Percentiles rank a stretch among this genome's conserved stretches.
These are phyloP conservation scores for Candida boleticola DNA, from an alignment of 805 yeast genomes.

Conservation along the genomic window DNA sequence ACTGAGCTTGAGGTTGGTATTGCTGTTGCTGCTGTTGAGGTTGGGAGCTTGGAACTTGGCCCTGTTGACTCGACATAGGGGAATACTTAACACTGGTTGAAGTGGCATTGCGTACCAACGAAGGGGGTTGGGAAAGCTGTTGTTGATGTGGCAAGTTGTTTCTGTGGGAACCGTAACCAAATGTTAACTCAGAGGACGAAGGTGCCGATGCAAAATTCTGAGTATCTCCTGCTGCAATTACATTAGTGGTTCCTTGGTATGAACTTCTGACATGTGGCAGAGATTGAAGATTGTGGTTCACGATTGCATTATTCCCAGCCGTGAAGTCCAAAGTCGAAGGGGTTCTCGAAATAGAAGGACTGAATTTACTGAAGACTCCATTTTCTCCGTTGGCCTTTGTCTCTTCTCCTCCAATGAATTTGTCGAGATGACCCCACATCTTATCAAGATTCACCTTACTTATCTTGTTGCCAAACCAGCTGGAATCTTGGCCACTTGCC, in stretches of 20 bases:
- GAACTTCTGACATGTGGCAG: constrained; percentile 6
- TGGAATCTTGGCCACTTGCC: constrained; percentile 40
- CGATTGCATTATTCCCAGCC: constrained; percentile 8
- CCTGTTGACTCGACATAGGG: constrained; percentile 1
- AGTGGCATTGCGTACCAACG: background rate
- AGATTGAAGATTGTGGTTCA: constrained; percentile 7
- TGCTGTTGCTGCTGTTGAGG: background rate
- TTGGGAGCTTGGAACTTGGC: too few relatives aligned
- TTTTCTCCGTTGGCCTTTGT: constrained; percentile 34
- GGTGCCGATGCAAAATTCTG: constrained; percentile 5
- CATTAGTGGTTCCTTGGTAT: background rate
- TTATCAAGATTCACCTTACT: constrained; percentile 69
- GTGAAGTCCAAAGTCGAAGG: constrained; percentile 39
- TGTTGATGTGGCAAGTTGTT: background rate
- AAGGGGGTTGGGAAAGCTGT: background rate
- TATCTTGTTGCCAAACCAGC: constrained; percentile 68
- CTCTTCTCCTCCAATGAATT: constrained; percentile 84
- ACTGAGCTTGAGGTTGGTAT: background rate
- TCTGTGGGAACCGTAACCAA: background rate
- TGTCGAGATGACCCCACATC: constrained; percentile 87
- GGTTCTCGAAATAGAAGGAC: constrained; percentile 65
- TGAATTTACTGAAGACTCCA: constrained; percentile 69
- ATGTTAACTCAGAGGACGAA: constrained; percentile 5
- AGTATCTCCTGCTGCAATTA: background rate
- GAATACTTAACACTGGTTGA: background rate